Evolutionary conservation across 2,329 filamentous ascomycete species (phyloP).

Genomic region (Berkeleyomyces rouxiae): DNA sequence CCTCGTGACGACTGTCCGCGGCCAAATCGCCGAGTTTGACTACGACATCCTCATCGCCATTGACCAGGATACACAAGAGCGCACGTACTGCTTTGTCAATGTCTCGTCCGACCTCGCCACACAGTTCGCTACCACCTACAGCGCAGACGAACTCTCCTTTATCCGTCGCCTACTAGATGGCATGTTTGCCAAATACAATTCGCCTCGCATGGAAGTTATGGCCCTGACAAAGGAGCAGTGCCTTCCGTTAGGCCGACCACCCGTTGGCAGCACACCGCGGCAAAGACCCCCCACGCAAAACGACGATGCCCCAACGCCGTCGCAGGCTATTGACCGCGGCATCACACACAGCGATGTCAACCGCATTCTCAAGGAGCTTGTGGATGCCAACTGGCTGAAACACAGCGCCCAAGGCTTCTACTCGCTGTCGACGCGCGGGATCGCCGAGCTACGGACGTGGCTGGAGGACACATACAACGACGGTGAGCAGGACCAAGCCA

Average conservation of each 20-base stretch:
- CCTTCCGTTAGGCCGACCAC: conserved; percentile 45
- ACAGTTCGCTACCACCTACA: conserved; percentile 69
- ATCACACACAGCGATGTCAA: conserved; percentile 69
- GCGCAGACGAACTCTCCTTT: conserved; percentile 73
- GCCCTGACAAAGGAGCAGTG: conserved; percentile 68
- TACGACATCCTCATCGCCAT: conserved; percentile 65
- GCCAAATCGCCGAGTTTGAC: conserved; percentile 62
- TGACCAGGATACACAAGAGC: conserved; percentile 49
- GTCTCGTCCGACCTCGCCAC: conserved; percentile 70
- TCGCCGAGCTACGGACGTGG: conserved; percentile 77
- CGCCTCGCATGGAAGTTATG: conserved; percentile 62
- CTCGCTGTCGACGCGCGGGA: conserved; percentile 53
- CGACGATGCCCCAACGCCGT: conserved; percentile 21
- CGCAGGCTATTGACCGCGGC: conserved; percentile 30
- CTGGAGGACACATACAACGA: conserved; percentile 85
- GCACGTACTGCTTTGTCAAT: conserved; percentile 76
- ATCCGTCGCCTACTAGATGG: conserved; percentile 74
- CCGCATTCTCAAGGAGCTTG: conserved; percentile 47
- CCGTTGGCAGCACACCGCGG: conserved; percentile 18
- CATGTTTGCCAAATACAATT: conserved; percentile 87
- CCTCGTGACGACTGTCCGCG: conserved; percentile 54
- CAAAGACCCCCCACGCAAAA: conserved; percentile 18
- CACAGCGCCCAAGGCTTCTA: conserved; percentile 57
- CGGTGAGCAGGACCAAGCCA: conserved; percentile 37
- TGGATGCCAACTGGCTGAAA: conserved; percentile 73